These are phyloP conservation scores for Cladosporium colombiae DNA, from an alignment of 2,329 filamentous ascomycete genomes.

Conservation along the genomic window DNA sequence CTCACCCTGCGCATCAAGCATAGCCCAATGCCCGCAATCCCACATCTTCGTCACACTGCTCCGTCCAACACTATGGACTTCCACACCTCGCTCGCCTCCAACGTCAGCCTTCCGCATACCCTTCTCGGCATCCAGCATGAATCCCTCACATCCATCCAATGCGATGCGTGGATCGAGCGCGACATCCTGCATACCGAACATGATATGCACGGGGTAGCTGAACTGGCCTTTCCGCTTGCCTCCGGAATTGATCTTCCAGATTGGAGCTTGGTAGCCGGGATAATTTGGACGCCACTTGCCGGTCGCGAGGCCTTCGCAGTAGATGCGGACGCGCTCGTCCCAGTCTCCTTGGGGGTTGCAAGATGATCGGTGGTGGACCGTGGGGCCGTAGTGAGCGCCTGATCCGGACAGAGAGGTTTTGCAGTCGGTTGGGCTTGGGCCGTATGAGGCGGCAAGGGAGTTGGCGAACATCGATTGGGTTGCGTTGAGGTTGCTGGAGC, in stretches of 20 bases:
- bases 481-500: not conserved
- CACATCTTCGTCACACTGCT: conserved; percentile 55
- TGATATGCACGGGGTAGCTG: conserved; percentile 53
- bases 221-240: conserved; percentile 49
- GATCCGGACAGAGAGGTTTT: conserved; percentile 35
- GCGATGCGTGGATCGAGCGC: conserved; percentile 53
- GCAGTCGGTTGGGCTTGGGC: conserved; percentile 52
- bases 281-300: conserved; percentile 54
- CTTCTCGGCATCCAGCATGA: conserved; percentile 30
- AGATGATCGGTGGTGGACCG: conserved; percentile 42
- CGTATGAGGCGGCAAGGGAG: conserved; percentile 52
- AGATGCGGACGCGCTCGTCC: conserved; percentile 54
- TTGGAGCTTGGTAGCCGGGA: conserved; percentile 47
- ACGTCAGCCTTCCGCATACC: not conserved
- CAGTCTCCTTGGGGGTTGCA: conserved; percentile 46
- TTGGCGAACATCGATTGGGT: not conserved
- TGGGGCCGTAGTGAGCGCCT: conserved; percentile 41
- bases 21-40: conserved; percentile 56
- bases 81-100: not conserved
- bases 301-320: conserved; percentile 52
- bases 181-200: conserved; percentile 56
- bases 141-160: conserved; percentile 54
- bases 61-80: conserved; percentile 21
- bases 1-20: conserved; percentile 48
- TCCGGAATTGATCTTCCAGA: conserved; percentile 38